phyloP scores from a whole-genome alignment of 1,284 basidiomycete genomes.

The Rhodotorula sp. region DNA sequence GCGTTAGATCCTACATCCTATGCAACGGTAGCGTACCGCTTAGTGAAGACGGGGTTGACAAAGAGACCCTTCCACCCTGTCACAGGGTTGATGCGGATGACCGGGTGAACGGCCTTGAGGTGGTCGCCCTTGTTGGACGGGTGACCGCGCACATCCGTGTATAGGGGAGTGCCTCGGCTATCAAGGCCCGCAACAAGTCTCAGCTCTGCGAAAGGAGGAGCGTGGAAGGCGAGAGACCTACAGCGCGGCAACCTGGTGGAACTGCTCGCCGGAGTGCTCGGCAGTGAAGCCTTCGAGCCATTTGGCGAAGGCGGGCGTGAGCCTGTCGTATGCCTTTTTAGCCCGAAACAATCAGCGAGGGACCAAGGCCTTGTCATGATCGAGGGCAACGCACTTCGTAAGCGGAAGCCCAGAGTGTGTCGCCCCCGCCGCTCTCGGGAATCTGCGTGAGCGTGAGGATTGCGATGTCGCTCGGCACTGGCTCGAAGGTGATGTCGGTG shows the following conservation, averaged over 20 bases:
- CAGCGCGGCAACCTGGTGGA: slow-evolving; percentile 16
- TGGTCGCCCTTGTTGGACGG: slow-evolving; percentile 37
- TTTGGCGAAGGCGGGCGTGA: slow-evolving; percentile 36
- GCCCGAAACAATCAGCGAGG: not conserved
- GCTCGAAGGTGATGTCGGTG: slow-evolving; percentile 8
- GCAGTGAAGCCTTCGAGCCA: slow-evolving; percentile 39
- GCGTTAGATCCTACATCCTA: too few species aligned
- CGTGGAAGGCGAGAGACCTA: not conserved
- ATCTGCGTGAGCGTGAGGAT: slow-evolving; percentile 21
- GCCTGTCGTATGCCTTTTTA: slow-evolving; percentile 45
- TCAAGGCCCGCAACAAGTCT: too few species aligned
- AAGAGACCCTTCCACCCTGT: slow-evolving; percentile 57
- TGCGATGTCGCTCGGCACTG: slow-evolving; percentile 24
- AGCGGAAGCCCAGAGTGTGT: slow-evolving; percentile 16
- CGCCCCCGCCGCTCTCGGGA: slow-evolving; percentile 21
- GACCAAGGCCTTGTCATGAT: too few species aligned
- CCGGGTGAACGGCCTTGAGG: slow-evolving; percentile 42
- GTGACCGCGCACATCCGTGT: slow-evolving; percentile 9
- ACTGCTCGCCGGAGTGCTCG: slow-evolving; percentile 5
- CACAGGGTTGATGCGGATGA: slow-evolving; percentile 57
- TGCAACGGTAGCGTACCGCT: not conserved
- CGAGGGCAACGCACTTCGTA: not conserved
- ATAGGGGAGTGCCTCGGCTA: not conserved
- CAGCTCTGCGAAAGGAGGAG: not conserved
- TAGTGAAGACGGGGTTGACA: slow-evolving; percentile 7